Conservation (phyloP, 371 early-diverging fungal genomes). For the Mucor sp. region DNA sequence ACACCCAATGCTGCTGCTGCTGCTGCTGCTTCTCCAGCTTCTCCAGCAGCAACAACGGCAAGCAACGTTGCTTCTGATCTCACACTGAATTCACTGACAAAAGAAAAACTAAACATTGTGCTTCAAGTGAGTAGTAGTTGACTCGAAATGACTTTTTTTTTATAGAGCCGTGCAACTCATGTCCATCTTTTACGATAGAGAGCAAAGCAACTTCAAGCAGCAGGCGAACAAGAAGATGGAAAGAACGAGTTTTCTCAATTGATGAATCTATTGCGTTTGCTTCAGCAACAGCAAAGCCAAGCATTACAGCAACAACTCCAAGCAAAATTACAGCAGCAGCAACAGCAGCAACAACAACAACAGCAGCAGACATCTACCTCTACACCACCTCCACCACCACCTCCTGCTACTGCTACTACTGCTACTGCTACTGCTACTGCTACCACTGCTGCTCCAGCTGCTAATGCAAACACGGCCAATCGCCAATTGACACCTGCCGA, state of each 20-base stretch:
- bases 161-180: background rate
- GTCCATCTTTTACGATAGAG: constrained; percentile 9
- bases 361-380: constrained; percentile 51
- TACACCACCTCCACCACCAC: constrained; percentile 14
- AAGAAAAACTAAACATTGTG: constrained; percentile 39
- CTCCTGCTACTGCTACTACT: background rate
- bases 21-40: background rate
- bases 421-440: background rate
- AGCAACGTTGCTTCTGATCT: constrained; percentile 19
- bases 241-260: constrained; percentile 70
- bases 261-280: constrained; percentile 62
- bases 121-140: constrained; percentile 36
- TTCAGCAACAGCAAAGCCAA: constrained; percentile 45
- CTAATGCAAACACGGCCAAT: background rate
- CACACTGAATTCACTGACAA: constrained; percentile 30
- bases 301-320: constrained; percentile 12
- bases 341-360: constrained; percentile 67
- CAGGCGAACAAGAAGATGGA: constrained; percentile 73
- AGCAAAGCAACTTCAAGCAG: constrained; percentile 51
- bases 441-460: background rate
- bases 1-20: background rate
- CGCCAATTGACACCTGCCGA: constrained; percentile 34
- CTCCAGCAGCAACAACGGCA: background rate
- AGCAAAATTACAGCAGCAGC: constrained; percentile 41
- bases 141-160: no score